Percentiles rank a stretch among this genome's conserved stretches.
These are phyloP conservation scores for Lophium mytilinum DNA, from an alignment of 495 filamentous ascomycete species.

Conservation along the genomic window DNA sequence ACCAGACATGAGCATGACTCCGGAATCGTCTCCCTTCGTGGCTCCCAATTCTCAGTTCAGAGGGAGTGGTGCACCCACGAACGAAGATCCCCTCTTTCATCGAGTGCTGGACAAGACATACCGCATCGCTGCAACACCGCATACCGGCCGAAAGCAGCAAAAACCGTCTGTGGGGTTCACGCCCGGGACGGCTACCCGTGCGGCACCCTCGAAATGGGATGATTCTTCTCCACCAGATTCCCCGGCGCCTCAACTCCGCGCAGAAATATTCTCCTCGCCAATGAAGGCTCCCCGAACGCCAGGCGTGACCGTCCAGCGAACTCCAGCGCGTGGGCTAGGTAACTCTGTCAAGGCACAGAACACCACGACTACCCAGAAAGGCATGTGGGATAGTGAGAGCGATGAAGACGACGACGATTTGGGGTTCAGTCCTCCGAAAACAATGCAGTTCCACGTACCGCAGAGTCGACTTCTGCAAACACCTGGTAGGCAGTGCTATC, in stretches of 20 bases:
- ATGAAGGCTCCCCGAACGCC: slow-evolving; percentile 49
- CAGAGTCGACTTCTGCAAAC: slow-evolving; percentile 82
- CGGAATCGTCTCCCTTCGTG: slow-evolving; percentile 34
- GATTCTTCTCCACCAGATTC: slow-evolving; percentile 35
- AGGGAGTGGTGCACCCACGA: slow-evolving; percentile 25
- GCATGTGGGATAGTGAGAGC: slow-evolving; percentile 22
- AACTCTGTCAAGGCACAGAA: no score
- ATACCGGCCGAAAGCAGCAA: slow-evolving; percentile 40
- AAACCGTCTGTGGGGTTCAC: slow-evolving; percentile 25
- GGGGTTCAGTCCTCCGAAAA: slow-evolving; percentile 86
- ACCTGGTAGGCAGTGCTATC: slow-evolving; percentile 53
- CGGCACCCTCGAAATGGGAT: slow-evolving; percentile 16
- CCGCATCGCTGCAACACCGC: slow-evolving; percentile 83
- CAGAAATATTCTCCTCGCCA: slow-evolving; percentile 81
- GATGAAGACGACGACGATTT: slow-evolving; percentile 48
- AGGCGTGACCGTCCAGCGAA: slow-evolving; percentile 73
- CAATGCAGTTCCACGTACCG: slow-evolving; percentile 91
- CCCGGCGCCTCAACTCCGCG: slow-evolving; percentile 69
- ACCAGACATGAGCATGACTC: slow-evolving; percentile 50
- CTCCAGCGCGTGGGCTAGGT: slow-evolving; percentile 30
- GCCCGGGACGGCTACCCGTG: slow-evolving; percentile 11
- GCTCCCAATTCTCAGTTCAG: slow-evolving; percentile 24
- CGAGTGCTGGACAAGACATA: slow-evolving; percentile 88
- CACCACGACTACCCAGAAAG: not conserved
- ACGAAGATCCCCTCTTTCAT: slow-evolving; percentile 69